Conservation (phyloP, 1,284 basidiomycete species). For the Leccinum pallidistipes region DNA sequence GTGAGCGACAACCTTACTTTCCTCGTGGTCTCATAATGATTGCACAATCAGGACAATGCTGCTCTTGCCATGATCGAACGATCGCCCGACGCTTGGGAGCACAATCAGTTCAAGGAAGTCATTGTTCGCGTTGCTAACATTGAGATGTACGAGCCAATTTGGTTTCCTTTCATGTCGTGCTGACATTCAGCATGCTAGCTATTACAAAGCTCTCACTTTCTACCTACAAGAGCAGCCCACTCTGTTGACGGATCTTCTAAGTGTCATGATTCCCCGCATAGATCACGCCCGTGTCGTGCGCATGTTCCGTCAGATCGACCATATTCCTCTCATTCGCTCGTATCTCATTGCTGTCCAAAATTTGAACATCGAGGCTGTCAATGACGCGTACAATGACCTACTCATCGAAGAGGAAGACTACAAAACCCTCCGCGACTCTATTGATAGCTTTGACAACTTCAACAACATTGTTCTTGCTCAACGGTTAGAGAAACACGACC, state of each 20-base stretch:
- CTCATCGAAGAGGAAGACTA: conserved; percentile 99
- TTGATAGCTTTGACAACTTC: conserved; percentile 98
- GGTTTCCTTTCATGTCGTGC: neutral
- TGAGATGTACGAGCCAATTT: conserved; percentile 72
- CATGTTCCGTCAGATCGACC: conserved; percentile 94
- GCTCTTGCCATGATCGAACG: conserved; percentile 98
- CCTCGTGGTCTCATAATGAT: neutral
- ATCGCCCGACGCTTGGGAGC: conserved; percentile 96
- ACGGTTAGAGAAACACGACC: conserved; percentile 86
- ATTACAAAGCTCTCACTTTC: conserved; percentile 87
- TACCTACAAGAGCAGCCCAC: conserved; percentile 94
- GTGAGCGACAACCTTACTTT: conserved; percentile 44
- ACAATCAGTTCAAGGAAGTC: conserved; percentile 98
- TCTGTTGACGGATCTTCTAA: conserved; percentile 90
- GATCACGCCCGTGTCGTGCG: conserved; percentile 95
- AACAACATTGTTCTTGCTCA: conserved; percentile 89
- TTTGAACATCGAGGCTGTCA: conserved; percentile 94
- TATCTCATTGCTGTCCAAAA: conserved; percentile 98
- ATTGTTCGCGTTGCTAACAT: conserved; percentile 95
- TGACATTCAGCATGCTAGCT: conserved; percentile 43
- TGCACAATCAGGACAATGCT: conserved; percentile 78
- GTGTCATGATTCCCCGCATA: conserved; percentile 89
- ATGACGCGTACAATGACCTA: conserved; percentile 96
- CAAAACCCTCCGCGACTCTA: conserved; percentile 93
- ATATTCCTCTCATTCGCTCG: conserved; percentile 92